Conservation (phyloP, 2,329 filamentous ascomycete genomes). For the Penicillium brasilianum region DNA sequence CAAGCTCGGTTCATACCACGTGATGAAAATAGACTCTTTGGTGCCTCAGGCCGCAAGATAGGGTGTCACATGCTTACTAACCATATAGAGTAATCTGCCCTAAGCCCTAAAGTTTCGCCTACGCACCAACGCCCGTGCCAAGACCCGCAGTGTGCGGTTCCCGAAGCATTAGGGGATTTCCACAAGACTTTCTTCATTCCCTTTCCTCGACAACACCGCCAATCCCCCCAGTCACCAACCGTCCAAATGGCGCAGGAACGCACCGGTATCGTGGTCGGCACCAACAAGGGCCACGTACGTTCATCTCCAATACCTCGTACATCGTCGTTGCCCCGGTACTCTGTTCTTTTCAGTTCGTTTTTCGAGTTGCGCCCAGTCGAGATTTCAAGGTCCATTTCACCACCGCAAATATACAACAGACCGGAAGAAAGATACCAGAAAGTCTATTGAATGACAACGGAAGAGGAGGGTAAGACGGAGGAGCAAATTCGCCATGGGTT, state of each 20-base stretch:
- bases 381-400: constrained; percentile 7
- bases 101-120: constrained; percentile 48
- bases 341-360: constrained; percentile 26
- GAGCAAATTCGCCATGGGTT: neutral
- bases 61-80: constrained; percentile 12
- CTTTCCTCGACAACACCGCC: constrained; percentile 42
- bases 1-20: constrained; percentile 9
- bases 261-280: constrained; percentile 62
- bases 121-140: constrained; percentile 40
- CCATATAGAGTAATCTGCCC: constrained; percentile 37
- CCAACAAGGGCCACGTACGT: constrained; percentile 72
- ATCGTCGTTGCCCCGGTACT: constrained; percentile 18
- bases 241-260: constrained; percentile 58
- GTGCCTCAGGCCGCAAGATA: constrained; percentile 9
- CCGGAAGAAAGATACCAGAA: neutral
- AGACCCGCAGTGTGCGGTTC: constrained; percentile 39
- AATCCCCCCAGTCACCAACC: constrained; percentile 44
- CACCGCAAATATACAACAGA: neutral
- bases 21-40: neutral
- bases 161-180: constrained; percentile 34
- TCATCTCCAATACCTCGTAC: constrained; percentile 23
- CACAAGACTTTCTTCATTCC: constrained; percentile 34
- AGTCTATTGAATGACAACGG: neutral
- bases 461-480: neutral
- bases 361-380: constrained; percentile 26